phyloP scores from a whole-genome alignment of 805 yeast species.

The Candida jianshihensis region DNA sequence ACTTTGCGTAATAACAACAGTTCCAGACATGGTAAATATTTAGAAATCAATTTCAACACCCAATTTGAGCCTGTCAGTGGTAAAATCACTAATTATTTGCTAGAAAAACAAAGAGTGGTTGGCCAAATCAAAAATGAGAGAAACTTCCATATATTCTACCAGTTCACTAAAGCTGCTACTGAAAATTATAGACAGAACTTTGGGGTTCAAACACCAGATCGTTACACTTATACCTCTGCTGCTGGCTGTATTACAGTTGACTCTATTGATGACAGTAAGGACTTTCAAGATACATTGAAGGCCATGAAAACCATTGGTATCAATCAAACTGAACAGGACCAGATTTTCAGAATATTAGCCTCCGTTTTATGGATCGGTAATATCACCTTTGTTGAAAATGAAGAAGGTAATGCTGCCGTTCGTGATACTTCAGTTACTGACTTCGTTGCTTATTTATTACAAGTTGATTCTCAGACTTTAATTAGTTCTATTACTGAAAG shows the following conservation, averaged over 20 bases:
- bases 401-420: slow-evolving; percentile 75
- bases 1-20: slow-evolving; percentile 85
- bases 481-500: slow-evolving; percentile 68
- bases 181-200: slow-evolving; percentile 73
- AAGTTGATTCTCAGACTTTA: slow-evolving; percentile 64
- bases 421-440: slow-evolving; percentile 88
- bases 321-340: slow-evolving; percentile 76
- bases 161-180: slow-evolving; percentile 86
- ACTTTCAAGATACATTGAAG: slow-evolving; percentile 69
- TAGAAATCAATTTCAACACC: slow-evolving; percentile 81
- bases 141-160: slow-evolving; percentile 95
- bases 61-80: slow-evolving; percentile 90
- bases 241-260: slow-evolving; percentile 82
- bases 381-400: slow-evolving; percentile 77
- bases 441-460: slow-evolving; percentile 86
- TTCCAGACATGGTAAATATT: slow-evolving; percentile 87
- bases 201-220: slow-evolving; percentile 93
- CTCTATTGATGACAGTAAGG: slow-evolving; percentile 77
- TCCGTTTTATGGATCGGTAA: slow-evolving; percentile 94
- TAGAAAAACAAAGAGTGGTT: slow-evolving; percentile 97
- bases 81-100: slow-evolving; percentile 86
- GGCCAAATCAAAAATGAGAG: slow-evolving; percentile 88
- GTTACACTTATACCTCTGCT: slow-evolving; percentile 81
- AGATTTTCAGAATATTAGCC: slow-evolving; percentile 78
- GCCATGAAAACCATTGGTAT: slow-evolving; percentile 91